Conservation (phyloP, 2,329 filamentous ascomycete genomes). For the Botrytis cinerea region DNA sequence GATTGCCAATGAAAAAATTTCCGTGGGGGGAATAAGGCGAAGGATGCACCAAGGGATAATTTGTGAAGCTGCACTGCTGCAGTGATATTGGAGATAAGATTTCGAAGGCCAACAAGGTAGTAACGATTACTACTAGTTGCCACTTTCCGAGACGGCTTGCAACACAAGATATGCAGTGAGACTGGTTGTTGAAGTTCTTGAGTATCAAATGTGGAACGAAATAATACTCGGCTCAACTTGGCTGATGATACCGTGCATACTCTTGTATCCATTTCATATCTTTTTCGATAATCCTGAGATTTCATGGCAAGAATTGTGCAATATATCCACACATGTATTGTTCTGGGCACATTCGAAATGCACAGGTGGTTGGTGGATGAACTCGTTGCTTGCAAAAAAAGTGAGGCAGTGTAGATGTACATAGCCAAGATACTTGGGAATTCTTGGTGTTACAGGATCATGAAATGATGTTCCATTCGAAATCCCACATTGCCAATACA, state of each 20-base stretch:
- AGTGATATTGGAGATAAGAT: slow-evolving; percentile 15
- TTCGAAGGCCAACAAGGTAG: not conserved
- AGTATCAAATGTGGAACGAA: slow-evolving; percentile 5
- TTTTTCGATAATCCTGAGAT: not conserved
- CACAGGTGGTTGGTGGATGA: slow-evolving; percentile 17
- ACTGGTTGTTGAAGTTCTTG: slow-evolving; percentile 3
- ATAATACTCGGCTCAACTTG: slow-evolving; percentile 4
- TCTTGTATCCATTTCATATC: slow-evolving; percentile 1
- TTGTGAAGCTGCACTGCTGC: slow-evolving; percentile 11
- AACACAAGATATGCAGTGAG: slow-evolving; percentile 15
- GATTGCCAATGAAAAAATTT: slow-evolving; percentile 2
- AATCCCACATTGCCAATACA: not conserved
- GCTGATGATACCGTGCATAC: slow-evolving; percentile 5
- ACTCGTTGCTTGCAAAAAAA: not conserved
- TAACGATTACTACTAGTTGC: not conserved
- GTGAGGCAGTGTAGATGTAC: slow-evolving; percentile 9
- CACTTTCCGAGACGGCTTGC: not conserved
- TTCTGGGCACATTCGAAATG: not conserved
- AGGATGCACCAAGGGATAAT: slow-evolving; percentile 8
- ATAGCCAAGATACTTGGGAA: slow-evolving; percentile 21
- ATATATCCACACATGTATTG: not conserved
- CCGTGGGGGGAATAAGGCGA: not conserved
- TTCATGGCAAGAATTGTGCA: slow-evolving; percentile 10
- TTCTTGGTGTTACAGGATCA: slow-evolving; percentile 15
- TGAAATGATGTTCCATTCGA: slow-evolving; percentile 2